Base-by-base conservation (phyloP, 345 rosid genomes). In the Xanthoceras sorbifolium region DNA sequence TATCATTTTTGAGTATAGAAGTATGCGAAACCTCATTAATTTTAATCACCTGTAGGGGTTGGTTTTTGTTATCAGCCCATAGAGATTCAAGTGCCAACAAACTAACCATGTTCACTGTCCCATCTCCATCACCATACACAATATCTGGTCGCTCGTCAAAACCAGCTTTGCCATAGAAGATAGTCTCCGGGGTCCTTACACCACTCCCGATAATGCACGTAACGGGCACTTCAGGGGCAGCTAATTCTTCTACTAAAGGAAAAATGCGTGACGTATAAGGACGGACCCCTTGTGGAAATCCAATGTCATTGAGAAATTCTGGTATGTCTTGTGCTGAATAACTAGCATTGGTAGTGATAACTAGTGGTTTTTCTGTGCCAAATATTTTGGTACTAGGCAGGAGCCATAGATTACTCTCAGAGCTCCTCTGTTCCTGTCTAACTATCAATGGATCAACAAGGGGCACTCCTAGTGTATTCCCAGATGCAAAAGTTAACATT, bases 331-430 rank as follows among this genome's bases (percentile, higher is more conserved):
- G 1, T 0, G 92, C 92, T 5, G 96, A 88, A 73, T 92, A 95
- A 17, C 62, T 82, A 34, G 79, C 77, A 44, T 48, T 61, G 8
- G 91, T 87, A 29, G 93, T 83, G 20, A 86, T 71, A 26, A 90
- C 93, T 25, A 95, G 90, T 0, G 84, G 76, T 48, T 80, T 79
- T 60, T 55, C 46, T 20, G 70, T 63, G 42, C 69, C 85, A 54
- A 89, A 93, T 48, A 90, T 57, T 63, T 73, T 83, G 5, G 93
- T 69, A 66, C 85, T 83, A 8, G 98, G 99, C 72, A 93, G 81
- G n/a, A 93, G 91, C 98, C 98, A 93, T 22, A 87, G 86, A 74
- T 93, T 93, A 79, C 92, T 93, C 81, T 90, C 96, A 0, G 94
- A 91, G 76, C 86, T 88, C 76, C 97, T 89, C 57, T 95, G 97